phyloP scores from a whole-genome alignment of 495 filamentous ascomycete species.

The Xylaria curta region DNA sequence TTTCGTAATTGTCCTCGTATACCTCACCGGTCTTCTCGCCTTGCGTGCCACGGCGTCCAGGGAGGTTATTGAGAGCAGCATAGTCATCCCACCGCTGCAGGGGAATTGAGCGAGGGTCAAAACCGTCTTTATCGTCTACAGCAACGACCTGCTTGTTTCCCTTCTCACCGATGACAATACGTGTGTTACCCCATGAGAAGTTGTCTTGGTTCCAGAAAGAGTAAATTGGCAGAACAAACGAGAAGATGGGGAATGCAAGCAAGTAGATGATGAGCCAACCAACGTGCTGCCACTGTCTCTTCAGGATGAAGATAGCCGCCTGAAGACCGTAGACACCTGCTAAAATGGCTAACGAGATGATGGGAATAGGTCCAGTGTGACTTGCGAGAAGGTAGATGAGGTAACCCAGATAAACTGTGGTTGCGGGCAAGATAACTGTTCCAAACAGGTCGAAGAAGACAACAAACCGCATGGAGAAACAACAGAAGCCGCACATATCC shows the following conservation, averaged over 20 bases:
- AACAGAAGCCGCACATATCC: slow-evolving; percentile 98
- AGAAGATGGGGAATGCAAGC: slow-evolving; percentile 90
- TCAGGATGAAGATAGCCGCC: slow-evolving; percentile 92
- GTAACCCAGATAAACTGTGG: slow-evolving; percentile 87
- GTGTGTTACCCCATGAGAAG: slow-evolving; percentile 97
- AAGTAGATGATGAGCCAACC: slow-evolving; percentile 99
- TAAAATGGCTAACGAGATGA: slow-evolving; percentile 87
- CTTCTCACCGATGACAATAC: slow-evolving; percentile 93
- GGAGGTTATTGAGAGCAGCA: slow-evolving; percentile 86
- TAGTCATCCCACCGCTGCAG: slow-evolving; percentile 98
- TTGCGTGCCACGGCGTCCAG: slow-evolving; percentile 79
- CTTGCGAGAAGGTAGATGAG: slow-evolving; percentile 81
- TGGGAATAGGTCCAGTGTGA: slow-evolving; percentile 75
- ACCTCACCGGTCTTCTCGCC: slow-evolving; percentile 69
- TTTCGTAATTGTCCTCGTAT: slow-evolving; percentile 81
- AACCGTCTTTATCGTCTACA: slow-evolving; percentile 77
- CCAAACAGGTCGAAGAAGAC: slow-evolving; percentile 95
- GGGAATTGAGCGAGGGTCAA: slow-evolving; percentile 90
- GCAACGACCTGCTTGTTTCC: slow-evolving; percentile 88
- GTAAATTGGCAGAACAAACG: slow-evolving; percentile 89
- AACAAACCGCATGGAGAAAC: slow-evolving; percentile 98
- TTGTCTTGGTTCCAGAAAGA: slow-evolving; percentile 99
- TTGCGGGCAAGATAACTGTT: slow-evolving; percentile 91
- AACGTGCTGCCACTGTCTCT: slow-evolving; percentile 95
- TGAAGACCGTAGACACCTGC: slow-evolving; percentile 94